These are phyloP conservation scores for Phytopythium kandeliae DNA, from an alignment of 352 stramenopile species.

Conservation along the genomic window DNA sequence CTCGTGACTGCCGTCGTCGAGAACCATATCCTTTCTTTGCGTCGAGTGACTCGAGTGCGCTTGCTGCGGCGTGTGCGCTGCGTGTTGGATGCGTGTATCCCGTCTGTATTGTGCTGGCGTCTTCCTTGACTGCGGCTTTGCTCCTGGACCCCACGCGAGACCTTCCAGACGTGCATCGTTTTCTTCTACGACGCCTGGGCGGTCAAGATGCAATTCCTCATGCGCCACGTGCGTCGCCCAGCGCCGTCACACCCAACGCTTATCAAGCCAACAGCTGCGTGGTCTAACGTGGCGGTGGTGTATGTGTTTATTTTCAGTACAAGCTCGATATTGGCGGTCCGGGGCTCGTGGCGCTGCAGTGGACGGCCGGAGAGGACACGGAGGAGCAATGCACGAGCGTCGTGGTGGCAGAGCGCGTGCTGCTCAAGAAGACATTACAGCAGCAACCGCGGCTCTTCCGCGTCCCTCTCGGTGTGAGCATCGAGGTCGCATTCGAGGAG, in stretches of 20 bases:
- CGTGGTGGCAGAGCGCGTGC: constrained; percentile 47
- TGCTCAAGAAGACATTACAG: constrained; percentile 47
- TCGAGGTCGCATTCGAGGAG: constrained; percentile 54
- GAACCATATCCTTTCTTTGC: constrained; percentile 33
- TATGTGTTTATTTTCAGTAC: too few species aligned
- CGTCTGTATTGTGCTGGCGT: neutral
- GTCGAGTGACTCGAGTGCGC: neutral
- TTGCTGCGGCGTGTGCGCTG: neutral
- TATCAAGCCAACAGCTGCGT: neutral
- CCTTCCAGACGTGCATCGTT: constrained; percentile 44
- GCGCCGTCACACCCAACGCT: too few species aligned
- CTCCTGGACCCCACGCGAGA: constrained; percentile 17
- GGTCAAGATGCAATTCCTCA: constrained; percentile 44
- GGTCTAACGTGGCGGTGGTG: neutral
- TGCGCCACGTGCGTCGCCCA: constrained; percentile 40
- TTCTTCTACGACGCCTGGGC: constrained; percentile 80
- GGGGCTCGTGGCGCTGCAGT: constrained; percentile 48
- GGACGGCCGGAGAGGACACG: constrained; percentile 54
- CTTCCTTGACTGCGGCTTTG: constrained; percentile 18
- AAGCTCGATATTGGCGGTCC: constrained; percentile 46
- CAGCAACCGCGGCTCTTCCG: constrained; percentile 23
- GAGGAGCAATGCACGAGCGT: constrained; percentile 52
- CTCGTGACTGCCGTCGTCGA: constrained; percentile 50
- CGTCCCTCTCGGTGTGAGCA: constrained; percentile 25
- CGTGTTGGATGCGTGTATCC: too few species aligned